Conservation (phyloP, 2,329 filamentous ascomycete genomes). For the Penicillium sumatraense region DNA sequence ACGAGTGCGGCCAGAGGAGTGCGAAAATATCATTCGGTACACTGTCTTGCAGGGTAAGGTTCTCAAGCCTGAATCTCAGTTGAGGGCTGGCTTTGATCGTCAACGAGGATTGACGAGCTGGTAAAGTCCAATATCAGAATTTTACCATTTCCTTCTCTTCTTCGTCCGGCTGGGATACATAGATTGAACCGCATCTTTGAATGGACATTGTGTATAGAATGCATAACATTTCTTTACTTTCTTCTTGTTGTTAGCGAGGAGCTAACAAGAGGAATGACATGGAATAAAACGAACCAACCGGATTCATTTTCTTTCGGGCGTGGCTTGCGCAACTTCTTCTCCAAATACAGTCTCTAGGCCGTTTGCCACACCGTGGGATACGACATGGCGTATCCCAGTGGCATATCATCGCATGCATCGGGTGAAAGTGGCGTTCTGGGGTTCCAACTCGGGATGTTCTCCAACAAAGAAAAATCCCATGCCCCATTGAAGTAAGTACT, state of each 20-base stretch:
- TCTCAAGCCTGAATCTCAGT: constrained; percentile 82
- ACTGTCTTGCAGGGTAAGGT: constrained; percentile 93
- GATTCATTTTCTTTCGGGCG: background rate
- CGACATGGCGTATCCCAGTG: background rate
- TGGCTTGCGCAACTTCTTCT: background rate
- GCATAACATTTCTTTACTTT: background rate
- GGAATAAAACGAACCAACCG: background rate
- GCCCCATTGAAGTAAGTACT: background rate
- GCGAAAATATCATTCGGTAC: constrained; percentile 87
- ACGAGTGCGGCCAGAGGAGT: constrained; percentile 82
- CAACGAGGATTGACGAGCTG: constrained; percentile 81
- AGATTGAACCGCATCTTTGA: background rate
- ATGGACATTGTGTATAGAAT: background rate
- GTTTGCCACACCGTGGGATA: background rate
- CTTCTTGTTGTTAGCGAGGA: no score
- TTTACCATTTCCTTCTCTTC: background rate
- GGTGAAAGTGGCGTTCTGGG: background rate
- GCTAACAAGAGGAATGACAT: background rate
- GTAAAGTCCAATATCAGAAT: constrained; percentile 52
- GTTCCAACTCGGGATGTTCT: background rate
- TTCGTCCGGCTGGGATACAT: background rate
- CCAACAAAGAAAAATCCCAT: background rate
- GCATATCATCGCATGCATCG: background rate
- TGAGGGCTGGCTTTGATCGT: constrained; percentile 90
- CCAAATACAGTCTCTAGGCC: background rate